These are phyloP conservation scores for Daldinia decipiens DNA, from an alignment of 495 filamentous ascomycete genomes.

Conservation along the genomic window DNA sequence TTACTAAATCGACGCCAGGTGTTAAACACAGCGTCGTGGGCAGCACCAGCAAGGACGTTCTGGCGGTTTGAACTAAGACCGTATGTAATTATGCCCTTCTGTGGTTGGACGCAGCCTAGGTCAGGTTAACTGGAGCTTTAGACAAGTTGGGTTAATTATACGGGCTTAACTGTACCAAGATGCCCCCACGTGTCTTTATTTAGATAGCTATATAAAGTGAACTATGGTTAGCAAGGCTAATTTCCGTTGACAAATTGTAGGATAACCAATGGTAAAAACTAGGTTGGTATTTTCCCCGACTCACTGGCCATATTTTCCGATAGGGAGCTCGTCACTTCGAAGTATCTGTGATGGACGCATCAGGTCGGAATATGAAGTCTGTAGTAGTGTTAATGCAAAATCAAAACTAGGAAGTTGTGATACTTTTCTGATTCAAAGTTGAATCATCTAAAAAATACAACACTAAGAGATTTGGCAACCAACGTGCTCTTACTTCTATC, in stretches of 20 bases:
- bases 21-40: conserved; percentile 67
- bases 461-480: background rate
- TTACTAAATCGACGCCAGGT: conserved; percentile 63
- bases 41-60: conserved; percentile 62
- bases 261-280: background rate
- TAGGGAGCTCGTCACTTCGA: conserved; percentile 25
- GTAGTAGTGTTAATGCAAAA: background rate
- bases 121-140: background rate
- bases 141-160: background rate
- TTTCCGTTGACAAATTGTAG: background rate
- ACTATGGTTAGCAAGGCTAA: background rate
- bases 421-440: background rate
- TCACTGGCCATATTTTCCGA: conserved; percentile 41
- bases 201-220: conserved; percentile 22
- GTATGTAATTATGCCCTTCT: conserved; percentile 65
- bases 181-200: conserved; percentile 40
- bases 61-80: conserved; percentile 61
- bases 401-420: background rate
- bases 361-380: background rate
- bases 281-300: background rate
- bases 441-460: background rate
- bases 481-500: background rate
- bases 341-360: conserved; percentile 38
- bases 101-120: conserved; percentile 36
- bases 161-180: conserved; percentile 9